Evolutionary conservation across 345 rosid species (phyloP).

Genomic region (Draba incana): DNA sequence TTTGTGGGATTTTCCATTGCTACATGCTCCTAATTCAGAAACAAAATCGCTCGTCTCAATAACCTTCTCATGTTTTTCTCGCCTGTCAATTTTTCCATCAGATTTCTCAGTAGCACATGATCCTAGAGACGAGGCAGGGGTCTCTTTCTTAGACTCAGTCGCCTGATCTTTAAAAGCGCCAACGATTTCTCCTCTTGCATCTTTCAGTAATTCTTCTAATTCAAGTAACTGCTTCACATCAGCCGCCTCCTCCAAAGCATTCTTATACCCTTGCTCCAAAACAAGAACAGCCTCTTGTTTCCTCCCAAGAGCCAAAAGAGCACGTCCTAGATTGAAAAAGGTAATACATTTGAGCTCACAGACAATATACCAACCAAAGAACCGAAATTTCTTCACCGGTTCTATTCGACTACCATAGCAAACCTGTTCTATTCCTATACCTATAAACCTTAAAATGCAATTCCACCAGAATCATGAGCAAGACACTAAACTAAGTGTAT

Average conservation of each 20-base stretch:
- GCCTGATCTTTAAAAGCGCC: constrained; percentile 34
- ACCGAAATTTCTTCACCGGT: neutral
- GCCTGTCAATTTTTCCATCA: constrained; percentile 37
- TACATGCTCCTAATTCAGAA: constrained; percentile 46
- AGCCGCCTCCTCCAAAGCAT: constrained; percentile 66
- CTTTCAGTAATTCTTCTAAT: constrained; percentile 71
- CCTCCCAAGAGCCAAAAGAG: constrained; percentile 78
- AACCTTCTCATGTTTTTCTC: constrained; percentile 34
- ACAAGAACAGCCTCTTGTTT: constrained; percentile 71
- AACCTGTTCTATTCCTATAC: neutral
- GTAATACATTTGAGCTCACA: constrained; percentile 33
- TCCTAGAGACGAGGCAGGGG: constrained; percentile 33
- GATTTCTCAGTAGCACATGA: constrained; percentile 40
- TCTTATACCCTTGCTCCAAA: constrained; percentile 78
- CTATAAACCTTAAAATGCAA: too few species aligned
- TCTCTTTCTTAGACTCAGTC: constrained; percentile 34
- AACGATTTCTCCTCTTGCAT: constrained; percentile 56
- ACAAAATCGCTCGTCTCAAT: constrained; percentile 37
- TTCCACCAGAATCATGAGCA: too few species aligned
- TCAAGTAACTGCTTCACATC: constrained; percentile 92
- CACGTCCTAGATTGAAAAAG: constrained; percentile 58
- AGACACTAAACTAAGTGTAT: too few species aligned
- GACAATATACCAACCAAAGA: neutral
- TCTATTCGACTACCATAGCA: neutral
- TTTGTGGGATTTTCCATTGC: constrained; percentile 49